Evolutionary conservation across 1,284 basidiomycete species (phyloP).

Genomic region (Exobasidium rhododendri): DNA sequence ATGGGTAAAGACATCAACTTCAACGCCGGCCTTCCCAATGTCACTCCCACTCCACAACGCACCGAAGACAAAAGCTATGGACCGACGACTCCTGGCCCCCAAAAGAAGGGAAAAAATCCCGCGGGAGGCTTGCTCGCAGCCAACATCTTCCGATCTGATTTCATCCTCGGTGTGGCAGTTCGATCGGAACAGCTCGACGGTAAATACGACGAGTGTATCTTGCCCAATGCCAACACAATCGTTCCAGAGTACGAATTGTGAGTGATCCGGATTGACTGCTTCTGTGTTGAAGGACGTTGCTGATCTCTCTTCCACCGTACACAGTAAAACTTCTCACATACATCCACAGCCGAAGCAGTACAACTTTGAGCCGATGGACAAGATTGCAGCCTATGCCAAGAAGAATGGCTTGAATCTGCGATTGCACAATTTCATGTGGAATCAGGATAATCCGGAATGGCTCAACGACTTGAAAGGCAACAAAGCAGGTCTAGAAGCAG

Average conservation of each 20-base stretch:
- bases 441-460: background rate
- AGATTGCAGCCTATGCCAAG: background rate
- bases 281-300: no score
- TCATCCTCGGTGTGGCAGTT: background rate
- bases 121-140: background rate
- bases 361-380: background rate
- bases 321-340: background rate
- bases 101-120: background rate
- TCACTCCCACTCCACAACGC: background rate
- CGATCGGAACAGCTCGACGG: background rate
- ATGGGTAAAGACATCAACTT: background rate
- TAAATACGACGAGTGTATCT: background rate
- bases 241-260: background rate
- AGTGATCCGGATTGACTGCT: no score
- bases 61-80: background rate
- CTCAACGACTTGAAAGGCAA: background rate
- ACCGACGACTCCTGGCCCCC: no score
- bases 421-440: background rate
- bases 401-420: background rate
- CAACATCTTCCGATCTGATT: background rate
- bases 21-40: background rate
- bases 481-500: background rate
- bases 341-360: background rate
- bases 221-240: background rate
- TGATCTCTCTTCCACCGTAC: no score